phyloP scores from a whole-genome alignment of 1,284 basidiomycete genomes.

The Schizopora paradoxa region DNA sequence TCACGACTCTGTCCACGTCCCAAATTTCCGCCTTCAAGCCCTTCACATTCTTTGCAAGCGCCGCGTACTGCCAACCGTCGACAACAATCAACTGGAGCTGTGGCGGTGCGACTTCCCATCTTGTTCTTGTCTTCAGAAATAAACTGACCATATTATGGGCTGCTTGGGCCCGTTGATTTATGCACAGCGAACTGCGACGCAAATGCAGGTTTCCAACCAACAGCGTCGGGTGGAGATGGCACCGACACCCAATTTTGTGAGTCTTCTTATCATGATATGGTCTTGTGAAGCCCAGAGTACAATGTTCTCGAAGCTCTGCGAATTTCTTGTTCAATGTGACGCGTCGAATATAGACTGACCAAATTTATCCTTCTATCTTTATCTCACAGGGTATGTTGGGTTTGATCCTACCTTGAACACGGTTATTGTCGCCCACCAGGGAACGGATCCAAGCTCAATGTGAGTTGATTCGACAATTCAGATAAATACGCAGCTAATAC shows the following conservation, averaged over 20 bases:
- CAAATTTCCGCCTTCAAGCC: slow-evolving; percentile 37
- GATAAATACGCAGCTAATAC: not conserved
- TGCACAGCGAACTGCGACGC: slow-evolving; percentile 30
- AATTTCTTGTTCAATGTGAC: too few relatives aligned
- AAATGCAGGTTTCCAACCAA: slow-evolving; percentile 22
- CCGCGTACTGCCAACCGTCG: slow-evolving; percentile 43
- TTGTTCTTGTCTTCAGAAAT: not conserved
- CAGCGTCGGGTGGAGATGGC: slow-evolving; percentile 23
- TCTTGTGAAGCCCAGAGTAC: not conserved
- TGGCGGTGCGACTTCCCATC: slow-evolving; percentile 33
- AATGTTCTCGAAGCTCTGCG: too few relatives aligned
- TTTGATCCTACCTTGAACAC: slow-evolving; percentile 21
- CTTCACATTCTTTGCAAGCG: slow-evolving; percentile 46
- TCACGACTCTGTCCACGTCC: slow-evolving; percentile 30
- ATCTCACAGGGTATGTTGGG: slow-evolving; percentile 25
- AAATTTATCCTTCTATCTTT: not conserved
- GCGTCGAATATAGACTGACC: too few relatives aligned
- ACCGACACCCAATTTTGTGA: slow-evolving; percentile 21
- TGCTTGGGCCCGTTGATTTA: slow-evolving; percentile 5
- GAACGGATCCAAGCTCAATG: slow-evolving; percentile 20
- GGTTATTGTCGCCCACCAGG: slow-evolving; percentile 27
- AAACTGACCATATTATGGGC: not conserved
- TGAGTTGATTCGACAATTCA: slow-evolving; percentile 11
- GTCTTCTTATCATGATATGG: slow-evolving; percentile 10
- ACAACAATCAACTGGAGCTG: slow-evolving; percentile 40